Base-by-base conservation (phyloP, 129 eudicot species). In the Gnaphalium uliginosum region DNA sequence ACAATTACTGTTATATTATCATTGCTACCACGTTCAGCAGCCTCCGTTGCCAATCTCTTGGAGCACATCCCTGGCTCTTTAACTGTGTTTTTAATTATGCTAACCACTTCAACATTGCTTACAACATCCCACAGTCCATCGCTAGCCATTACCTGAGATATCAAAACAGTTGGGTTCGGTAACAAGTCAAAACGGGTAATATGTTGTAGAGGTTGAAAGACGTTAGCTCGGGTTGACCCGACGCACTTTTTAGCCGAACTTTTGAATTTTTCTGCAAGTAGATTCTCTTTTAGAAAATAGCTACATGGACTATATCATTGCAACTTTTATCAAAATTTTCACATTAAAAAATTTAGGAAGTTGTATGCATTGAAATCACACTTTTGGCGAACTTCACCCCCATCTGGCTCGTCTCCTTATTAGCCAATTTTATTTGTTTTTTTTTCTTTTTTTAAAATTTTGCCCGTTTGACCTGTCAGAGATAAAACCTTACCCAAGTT, bases 111-210 rank as follows among this genome's bases (percentile, higher is more conserved):
- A 58, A 22, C 66, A 35, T 86, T 78, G 79, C 90, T 83, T 70
- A 95, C 68, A 57, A 87, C 97, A 69, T 95, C 97, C 99, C 99
- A 95, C 1, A 95, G 83, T 18, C 99, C 97, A 70, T 95, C 99
- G 37, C 97, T 95, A 37, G 88, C 99, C 92, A 95, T 87, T 43
- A 95, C 99, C 99, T 95, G 84, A 77, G 5, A 80, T 30, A 66
- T 46, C 43, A 61, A 27, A 61, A 37, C 2, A 64, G 19, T 30
- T 46, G 27, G 11, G 35, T 58, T 35, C 17, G 32, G 56, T 57
- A 61, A 32, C 22, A 18, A n/a, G 13, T 63, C 22, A 33, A 57
- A 57, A 33, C 10, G 8, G 35, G 15, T 57, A 56, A 29, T 3
- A 9, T 71, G 33, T 58, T 32, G 23, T 32, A 33, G 1, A 0